A percentile compares a stretch with the other conserved stretches of the same genome.
phyloP scores from a whole-genome alignment of 192 early-diverging fungal species.

The Chytriomyces confervae region DNA sequence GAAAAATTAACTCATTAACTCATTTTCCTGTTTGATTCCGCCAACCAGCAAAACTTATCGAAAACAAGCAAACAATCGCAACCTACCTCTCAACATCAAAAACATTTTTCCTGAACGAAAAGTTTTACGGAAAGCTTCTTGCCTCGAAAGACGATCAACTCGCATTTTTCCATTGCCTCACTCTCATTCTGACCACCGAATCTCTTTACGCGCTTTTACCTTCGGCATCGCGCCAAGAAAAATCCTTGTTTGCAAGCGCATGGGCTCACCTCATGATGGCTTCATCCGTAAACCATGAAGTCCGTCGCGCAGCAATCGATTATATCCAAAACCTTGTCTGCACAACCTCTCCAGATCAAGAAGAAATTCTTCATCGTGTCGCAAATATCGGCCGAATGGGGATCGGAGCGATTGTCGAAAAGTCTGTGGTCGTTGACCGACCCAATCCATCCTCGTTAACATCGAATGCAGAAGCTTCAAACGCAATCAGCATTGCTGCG shows the following conservation, averaged over 20 bases:
- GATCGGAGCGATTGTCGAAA: constrained; percentile 39
- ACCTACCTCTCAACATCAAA: constrained; percentile 40
- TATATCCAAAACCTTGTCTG: constrained; percentile 20
- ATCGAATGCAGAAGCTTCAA: background rate
- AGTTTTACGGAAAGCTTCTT: constrained; percentile 76
- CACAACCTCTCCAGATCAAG: background rate
- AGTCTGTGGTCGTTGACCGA: constrained; percentile 9
- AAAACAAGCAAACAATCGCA: constrained; percentile 44
- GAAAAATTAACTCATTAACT: too few species aligned
- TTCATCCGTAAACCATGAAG: constrained; percentile 31
- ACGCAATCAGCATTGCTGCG: background rate
- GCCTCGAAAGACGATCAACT: constrained; percentile 70
- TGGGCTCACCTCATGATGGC: constrained; percentile 64
- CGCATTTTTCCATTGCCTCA: constrained; percentile 62
- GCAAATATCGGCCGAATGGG: constrained; percentile 47
- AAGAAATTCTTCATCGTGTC: constrained; percentile 16
- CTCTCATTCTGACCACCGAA: constrained; percentile 43
- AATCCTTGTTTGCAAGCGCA: constrained; percentile 35
- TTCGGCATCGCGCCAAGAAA: constrained; percentile 39
- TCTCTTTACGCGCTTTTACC: constrained; percentile 47
- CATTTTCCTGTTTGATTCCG: background rate
- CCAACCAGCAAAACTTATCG: constrained; percentile 53
- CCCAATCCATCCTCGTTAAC: constrained; percentile 11
- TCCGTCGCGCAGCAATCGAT: constrained; percentile 38
- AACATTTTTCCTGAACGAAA: constrained; percentile 83